Evolutionary conservation across 2,329 filamentous ascomycete species (phyloP), one percentile per base, ranked within the genome.

Genomic region (Parafenestella ontariensis): DNA sequence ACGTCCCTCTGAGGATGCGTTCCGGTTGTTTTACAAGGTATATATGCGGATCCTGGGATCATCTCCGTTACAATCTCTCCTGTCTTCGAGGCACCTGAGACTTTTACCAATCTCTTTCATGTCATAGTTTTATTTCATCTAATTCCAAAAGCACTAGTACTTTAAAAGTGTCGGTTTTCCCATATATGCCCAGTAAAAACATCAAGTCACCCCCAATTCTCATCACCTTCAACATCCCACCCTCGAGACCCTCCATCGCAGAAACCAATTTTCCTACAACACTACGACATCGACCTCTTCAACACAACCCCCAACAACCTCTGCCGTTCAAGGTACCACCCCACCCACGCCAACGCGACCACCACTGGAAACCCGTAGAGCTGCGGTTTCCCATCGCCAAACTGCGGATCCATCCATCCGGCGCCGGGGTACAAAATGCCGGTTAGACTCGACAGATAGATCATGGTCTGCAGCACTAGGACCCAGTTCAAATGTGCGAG

Each of bases 361-460:
- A 69, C 40, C 2, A 48, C 63, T 7, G 48, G 47, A 49, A 76
- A 76, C 6, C 66, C 42, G 26, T 54, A 69, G 26, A 58, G 55
- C 68, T 82, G 80, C 6, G 76, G 76, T 37, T 64, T 65, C 9
- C 71, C 70, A 13, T 74, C 72, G 1, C 74, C 73, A 68, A 81
- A 80, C 60, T 82, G 78, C 3, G 79, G 80, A 72, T 83, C 81
- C 17, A 73, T 65, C 50, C 73, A 77, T 29, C 66, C 56, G 10
- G 75, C 75, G 1, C 78, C 80, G 0, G 81, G 81, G 61, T 83
- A 83, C 31, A 81, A 57, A 17, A 79, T 76, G 1, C 76, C 81
- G 48, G 69, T 77, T 41, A 81, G 23, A 8, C 74, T 77, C 2
- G 80, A 77, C 3, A 77, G 43, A 64, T 79, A 81, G 53, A 82